Base-by-base conservation (phyloP, 495 filamentous ascomycete species). In the Trichoderma gamsii region DNA sequence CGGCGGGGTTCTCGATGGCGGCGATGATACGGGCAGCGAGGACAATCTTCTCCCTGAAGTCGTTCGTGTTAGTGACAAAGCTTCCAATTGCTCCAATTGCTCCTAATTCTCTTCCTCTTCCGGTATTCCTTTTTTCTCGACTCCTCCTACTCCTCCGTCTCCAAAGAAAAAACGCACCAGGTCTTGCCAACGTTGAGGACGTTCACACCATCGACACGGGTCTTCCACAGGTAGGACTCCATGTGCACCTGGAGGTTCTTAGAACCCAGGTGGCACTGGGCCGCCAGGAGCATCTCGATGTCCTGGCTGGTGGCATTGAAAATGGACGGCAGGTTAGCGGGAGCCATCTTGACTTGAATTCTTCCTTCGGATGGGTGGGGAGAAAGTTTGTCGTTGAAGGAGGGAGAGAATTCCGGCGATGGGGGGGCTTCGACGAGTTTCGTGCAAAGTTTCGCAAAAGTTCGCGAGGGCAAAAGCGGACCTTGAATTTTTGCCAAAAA, bases 161-260 rank as follows among this genome's bases (percentile, higher is more conserved):
- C 3, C 63, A 21, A 35, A 41, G n/a, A 35, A 64, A 41, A 56
- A 63, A 41, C 89, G 74, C 88, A 98, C 94, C 94, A 98, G 83
- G 95, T 99, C 91, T 99, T 99, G 86, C 93, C 92, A 82, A 99
- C 92, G 87, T 99, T 98, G 81, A 99, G 87, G 70, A 99, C 87
- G 79, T 99, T 98, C 84, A 99, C 88, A 82, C 95, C 95, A 74
- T 99, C 95, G 69, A 93, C 89, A 76, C 95, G 89, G 77, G 92
- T 97, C 89, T 98, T 99, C 93, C 92, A 98, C 76, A 99, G 88
- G 85, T 99, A 99, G 72, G 95, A 92, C 84, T 98, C 93, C 95
- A 97, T 98, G 84, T 98, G 92, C 77, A 95, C 84, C 85, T 97
- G 93, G 72, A 98, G 77, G 86, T 99, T 99, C 90, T 99, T 99